phyloP scores from a whole-genome alignment of 306 rosid genomes.

The Styphnolobium japonicum region DNA sequence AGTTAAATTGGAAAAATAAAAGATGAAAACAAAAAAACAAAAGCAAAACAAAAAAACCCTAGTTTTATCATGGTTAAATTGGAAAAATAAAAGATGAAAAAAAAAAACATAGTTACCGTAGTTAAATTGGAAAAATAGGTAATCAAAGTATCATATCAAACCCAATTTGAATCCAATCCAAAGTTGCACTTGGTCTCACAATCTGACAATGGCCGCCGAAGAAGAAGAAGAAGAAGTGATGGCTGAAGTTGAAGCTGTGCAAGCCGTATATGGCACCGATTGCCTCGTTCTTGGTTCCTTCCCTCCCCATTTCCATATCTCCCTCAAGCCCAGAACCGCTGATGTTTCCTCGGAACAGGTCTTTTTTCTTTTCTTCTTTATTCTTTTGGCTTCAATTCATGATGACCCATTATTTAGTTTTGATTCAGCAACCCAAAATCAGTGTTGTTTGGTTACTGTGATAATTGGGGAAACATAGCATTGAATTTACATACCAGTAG shows the following conservation, averaged over 20 bases:
- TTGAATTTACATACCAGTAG: neutral
- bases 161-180: neutral
- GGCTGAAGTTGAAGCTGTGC: constrained; percentile 70
- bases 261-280: constrained; percentile 70
- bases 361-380: neutral
- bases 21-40: no score
- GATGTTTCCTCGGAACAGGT: constrained; percentile 80
- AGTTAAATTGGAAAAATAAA: no score
- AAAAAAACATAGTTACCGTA: no score
- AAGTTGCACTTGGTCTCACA: neutral
- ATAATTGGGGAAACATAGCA: neutral
- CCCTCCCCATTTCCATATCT: constrained; percentile 72
- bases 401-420: neutral
- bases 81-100: no score
- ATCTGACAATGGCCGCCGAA: constrained; percentile 32
- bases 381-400: neutral
- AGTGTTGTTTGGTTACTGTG: neutral
- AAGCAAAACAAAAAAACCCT: no score
- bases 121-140: no score
- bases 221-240: constrained; percentile 57
- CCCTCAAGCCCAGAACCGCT: constrained; percentile 84
- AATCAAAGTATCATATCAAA: no score
- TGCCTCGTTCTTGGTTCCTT: constrained; percentile 47
- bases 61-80: no score
- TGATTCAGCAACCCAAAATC: neutral